phyloP scores from a whole-genome alignment of 371 early-diverging fungal species.

The Mortierella sp. region DNA sequence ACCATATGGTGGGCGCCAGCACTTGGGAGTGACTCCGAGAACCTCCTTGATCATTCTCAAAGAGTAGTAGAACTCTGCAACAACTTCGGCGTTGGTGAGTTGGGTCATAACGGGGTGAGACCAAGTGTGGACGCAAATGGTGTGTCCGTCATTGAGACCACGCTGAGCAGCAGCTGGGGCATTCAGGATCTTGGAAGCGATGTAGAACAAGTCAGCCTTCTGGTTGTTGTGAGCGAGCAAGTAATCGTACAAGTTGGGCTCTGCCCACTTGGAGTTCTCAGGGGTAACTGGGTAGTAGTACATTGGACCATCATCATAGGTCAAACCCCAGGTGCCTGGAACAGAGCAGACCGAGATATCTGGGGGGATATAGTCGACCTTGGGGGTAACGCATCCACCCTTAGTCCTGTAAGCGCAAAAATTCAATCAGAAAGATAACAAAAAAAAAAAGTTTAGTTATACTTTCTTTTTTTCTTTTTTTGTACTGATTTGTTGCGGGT shows the following conservation, averaged over 20 bases:
- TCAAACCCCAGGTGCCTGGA: conserved; percentile 7
- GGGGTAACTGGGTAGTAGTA: conserved; percentile 13
- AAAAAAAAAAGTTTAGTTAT: neutral
- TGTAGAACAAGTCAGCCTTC: conserved; percentile 19
- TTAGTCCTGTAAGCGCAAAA: neutral
- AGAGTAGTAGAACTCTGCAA: conserved; percentile 65
- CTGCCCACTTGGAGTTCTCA: conserved; percentile 18
- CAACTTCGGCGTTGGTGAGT: conserved; percentile 64
- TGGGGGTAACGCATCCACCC: conserved; percentile 8
- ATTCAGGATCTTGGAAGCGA: conserved; percentile 7
- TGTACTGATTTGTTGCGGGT: too few species aligned
- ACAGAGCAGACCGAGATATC: conserved; percentile 1
- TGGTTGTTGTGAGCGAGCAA: conserved; percentile 11
- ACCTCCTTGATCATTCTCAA: conserved; percentile 4
- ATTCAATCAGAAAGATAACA: neutral
- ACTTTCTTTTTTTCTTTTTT: neutral
- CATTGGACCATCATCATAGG: conserved; percentile 17
- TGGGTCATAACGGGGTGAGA: conserved; percentile 69
- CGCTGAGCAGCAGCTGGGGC: conserved; percentile 16
- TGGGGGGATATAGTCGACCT: conserved; percentile 9
- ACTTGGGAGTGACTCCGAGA: conserved; percentile 12
- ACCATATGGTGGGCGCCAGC: conserved; percentile 16
- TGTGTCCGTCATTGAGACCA: conserved; percentile 45
- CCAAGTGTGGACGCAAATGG: conserved; percentile 69
- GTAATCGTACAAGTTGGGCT: conserved; percentile 18